phyloP scores from a whole-genome alignment of 2,329 filamentous ascomycete species.

The Sphaceloma murrayae region DNA sequence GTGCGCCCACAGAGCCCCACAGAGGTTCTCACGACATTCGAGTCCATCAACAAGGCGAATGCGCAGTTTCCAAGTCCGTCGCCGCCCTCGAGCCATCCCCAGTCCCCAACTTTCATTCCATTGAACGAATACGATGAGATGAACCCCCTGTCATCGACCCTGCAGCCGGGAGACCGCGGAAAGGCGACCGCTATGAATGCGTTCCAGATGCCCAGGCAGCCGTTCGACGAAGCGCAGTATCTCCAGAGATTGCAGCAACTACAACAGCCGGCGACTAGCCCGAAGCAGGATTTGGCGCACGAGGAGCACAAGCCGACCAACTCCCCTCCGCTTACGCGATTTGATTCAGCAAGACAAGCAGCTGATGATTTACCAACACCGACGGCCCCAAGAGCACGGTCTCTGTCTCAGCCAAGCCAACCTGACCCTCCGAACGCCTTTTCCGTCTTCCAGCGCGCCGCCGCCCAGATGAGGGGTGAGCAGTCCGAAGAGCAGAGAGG shows the following conservation, averaged over 20 bases:
- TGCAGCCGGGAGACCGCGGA: slow-evolving; percentile 66
- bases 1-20: slow-evolving; percentile 35
- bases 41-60: slow-evolving; percentile 29
- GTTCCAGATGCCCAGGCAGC: slow-evolving; percentile 62
- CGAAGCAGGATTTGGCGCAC: slow-evolving; percentile 3
- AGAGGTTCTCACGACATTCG: slow-evolving; percentile 30
- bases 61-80: slow-evolving; percentile 32
- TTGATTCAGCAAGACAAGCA: slow-evolving; percentile 18
- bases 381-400: slow-evolving; percentile 22
- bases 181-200: slow-evolving; percentile 69
- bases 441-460: slow-evolving; percentile 39
- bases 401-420: slow-evolving; percentile 23
- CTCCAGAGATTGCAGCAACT: slow-evolving; percentile 72
- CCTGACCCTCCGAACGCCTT: slow-evolving; percentile 30
- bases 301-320: slow-evolving; percentile 2
- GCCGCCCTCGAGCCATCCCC: slow-evolving; percentile 32
- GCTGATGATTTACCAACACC: not conserved
- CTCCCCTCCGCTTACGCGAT: slow-evolving; percentile 16
- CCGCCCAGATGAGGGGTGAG: slow-evolving; percentile 30
- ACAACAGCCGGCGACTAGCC: slow-evolving; percentile 43
- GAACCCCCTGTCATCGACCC: slow-evolving; percentile 48
- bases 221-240: slow-evolving; percentile 79
- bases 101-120: slow-evolving; percentile 55
- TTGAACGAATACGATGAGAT: slow-evolving; percentile 64
- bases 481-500: slow-evolving; percentile 10